Percentiles rank a stretch among this genome's conserved stretches.
Evolutionary conservation across 768 basidiomycete species (phyloP).

Genomic region (Scleroderma bovista): DNA sequence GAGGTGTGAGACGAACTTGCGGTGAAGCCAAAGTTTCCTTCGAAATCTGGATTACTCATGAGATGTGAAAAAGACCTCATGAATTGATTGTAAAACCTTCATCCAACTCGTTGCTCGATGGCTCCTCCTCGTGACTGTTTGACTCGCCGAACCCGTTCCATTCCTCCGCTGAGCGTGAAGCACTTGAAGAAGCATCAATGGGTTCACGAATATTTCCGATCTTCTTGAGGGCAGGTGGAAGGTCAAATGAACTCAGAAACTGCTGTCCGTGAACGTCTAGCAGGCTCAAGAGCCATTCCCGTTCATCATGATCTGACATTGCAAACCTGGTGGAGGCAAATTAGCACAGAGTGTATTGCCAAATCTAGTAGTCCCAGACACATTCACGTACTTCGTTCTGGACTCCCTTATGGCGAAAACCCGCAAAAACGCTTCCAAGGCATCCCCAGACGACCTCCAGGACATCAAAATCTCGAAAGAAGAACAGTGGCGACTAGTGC

Average conservation of each 20-base stretch:
- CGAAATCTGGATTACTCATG: constrained; percentile 26
- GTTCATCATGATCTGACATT: constrained; percentile 17
- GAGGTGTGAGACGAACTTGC: constrained; percentile 30
- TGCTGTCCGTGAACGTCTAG: constrained; percentile 43
- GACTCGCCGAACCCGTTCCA: constrained; percentile 35
- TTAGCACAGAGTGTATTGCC: no score
- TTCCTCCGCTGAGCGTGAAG: constrained; percentile 28
- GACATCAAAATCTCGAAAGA: constrained; percentile 58
- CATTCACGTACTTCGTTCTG: no score
- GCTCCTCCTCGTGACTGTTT: neutral
- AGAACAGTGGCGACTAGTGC: constrained; percentile 75
- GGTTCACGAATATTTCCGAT: no score
- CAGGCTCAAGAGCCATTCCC: constrained; percentile 32
- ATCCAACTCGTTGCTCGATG: constrained; percentile 17
- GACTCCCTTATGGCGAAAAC: constrained; percentile 28
- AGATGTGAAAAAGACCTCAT: neutral
- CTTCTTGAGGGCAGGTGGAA: constrained; percentile 14
- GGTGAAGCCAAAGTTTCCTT: constrained; percentile 42
- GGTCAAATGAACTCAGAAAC: constrained; percentile 39
- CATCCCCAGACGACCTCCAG: constrained; percentile 11
- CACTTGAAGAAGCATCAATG: no score
- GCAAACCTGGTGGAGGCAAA: no score
- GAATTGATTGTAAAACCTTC: constrained; percentile 6
- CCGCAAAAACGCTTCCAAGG: constrained; percentile 14
- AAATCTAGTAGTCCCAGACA: no score